phyloP scores from a whole-genome alignment of 495 filamentous ascomycete species.

The Aspergillus diversus region DNA sequence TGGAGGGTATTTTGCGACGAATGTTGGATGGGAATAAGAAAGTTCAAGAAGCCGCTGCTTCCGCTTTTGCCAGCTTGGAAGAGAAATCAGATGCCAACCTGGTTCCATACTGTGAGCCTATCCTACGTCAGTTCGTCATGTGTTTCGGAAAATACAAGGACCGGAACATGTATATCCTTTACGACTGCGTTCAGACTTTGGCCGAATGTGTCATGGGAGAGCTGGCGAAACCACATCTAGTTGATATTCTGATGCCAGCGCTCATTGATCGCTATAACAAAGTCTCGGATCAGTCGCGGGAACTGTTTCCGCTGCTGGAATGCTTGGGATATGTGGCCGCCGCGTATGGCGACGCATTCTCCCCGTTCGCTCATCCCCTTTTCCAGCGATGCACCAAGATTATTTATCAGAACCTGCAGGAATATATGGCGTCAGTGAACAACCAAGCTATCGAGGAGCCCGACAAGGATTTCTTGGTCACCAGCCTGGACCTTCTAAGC shows the following conservation, averaged over 20 bases:
- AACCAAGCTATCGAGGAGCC: constrained; percentile 73
- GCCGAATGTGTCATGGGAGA: constrained; percentile 87
- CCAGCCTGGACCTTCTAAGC: constrained; percentile 92
- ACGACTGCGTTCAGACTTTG: constrained; percentile 97
- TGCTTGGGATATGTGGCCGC: constrained; percentile 93
- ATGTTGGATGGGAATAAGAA: constrained; percentile 98
- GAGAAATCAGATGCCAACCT: constrained; percentile 85
- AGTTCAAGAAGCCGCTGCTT: constrained; percentile 95
- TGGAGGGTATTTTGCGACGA: constrained; percentile 91
- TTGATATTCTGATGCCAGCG: constrained; percentile 90
- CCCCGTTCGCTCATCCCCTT: constrained; percentile 80
- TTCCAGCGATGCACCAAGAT: constrained; percentile 87
- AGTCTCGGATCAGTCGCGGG: constrained; percentile 85
- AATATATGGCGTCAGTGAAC: constrained; percentile 66
- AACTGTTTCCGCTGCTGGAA: constrained; percentile 92
- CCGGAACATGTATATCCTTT: constrained; percentile 97
- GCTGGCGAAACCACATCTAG: constrained; percentile 74
- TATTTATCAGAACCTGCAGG: constrained; percentile 86
- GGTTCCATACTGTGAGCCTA: constrained; percentile 83
- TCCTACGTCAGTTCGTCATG: constrained; percentile 86
- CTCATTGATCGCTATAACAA: constrained; percentile 88
- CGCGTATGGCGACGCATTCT: constrained; percentile 80
- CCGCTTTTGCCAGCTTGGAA: constrained; percentile 93
- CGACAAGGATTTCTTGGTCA: constrained; percentile 97
- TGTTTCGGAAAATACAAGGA: constrained; percentile 98